These are phyloP conservation scores for Phialophora chinensis DNA, from an alignment of 2,329 filamentous ascomycete species.

Conservation along the genomic window DNA sequence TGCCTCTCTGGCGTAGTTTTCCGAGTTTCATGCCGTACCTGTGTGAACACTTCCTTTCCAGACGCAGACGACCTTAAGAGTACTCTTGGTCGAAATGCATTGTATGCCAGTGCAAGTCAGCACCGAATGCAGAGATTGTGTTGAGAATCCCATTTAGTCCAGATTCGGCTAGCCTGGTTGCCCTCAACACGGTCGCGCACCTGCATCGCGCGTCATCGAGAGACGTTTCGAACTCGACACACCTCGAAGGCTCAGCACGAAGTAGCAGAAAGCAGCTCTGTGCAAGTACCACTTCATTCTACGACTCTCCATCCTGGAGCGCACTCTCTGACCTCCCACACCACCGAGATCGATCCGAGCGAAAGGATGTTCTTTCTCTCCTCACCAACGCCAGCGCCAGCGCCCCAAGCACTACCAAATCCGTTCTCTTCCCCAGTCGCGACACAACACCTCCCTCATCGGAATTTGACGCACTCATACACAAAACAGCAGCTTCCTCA, in stretches of 20 bases:
- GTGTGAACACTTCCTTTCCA: neutral
- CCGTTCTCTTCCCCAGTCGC: neutral
- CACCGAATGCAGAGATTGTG: neutral
- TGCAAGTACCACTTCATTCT: too few relatives aligned
- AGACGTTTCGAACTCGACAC: neutral
- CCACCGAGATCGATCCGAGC: neutral
- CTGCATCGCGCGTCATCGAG: slow-evolving; percentile 5
- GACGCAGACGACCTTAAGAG: neutral
- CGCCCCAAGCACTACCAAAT: neutral
- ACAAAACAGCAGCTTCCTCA: neutral
- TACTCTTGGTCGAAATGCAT: neutral
- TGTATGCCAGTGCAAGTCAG: neutral
- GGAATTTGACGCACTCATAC: neutral
- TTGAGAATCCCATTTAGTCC: neutral
- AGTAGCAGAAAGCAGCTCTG: neutral
- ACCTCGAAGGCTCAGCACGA: neutral
- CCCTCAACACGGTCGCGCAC: slow-evolving; percentile 13
- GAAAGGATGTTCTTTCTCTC: slow-evolving; percentile 17
- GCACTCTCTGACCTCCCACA: neutral
- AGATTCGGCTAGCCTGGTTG: neutral
- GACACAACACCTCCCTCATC: neutral
- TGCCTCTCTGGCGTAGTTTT: neutral
- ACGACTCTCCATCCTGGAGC: neutral
- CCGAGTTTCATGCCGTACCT: neutral
- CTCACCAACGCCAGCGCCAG: neutral